Evolutionary conservation across 139 green algal species (phyloP).

Genomic region (Tetratostichococcus sp.): DNA sequence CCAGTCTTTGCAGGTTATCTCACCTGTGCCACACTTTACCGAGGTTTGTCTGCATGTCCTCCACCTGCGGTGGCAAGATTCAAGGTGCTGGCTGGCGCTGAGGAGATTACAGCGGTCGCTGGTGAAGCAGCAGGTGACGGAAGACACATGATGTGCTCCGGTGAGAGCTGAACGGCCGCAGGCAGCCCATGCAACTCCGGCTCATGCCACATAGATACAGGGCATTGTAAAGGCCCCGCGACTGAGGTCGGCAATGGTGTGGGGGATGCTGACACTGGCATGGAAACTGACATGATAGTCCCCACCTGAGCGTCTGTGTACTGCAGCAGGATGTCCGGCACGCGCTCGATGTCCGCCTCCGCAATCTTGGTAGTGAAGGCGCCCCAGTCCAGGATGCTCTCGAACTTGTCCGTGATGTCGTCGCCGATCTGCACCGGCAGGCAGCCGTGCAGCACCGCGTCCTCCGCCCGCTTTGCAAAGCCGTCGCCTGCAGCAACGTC

Average conservation of each 20-base stretch:
- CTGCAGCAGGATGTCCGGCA: constrained; percentile 42
- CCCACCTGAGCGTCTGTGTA: constrained; percentile 21
- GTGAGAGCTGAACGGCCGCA: no score
- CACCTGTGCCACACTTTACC: neutral
- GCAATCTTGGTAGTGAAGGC: constrained; percentile 22
- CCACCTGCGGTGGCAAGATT: neutral
- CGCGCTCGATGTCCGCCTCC: constrained; percentile 22
- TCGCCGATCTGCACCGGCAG: constrained; percentile 60
- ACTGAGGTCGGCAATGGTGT: no score
- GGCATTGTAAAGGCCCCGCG: no score
- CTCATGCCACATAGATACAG: no score
- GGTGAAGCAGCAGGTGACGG: no score
- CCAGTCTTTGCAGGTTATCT: neutral
- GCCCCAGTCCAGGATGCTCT: constrained; percentile 19
- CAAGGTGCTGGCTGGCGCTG: no score
- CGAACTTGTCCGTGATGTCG: constrained; percentile 25
- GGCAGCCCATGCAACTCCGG: no score
- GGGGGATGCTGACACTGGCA: no score
- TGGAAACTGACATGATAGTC: no score
- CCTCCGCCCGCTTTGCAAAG: constrained; percentile 50
- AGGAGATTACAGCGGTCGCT: no score
- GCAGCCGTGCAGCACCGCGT: constrained; percentile 67
- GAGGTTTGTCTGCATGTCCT: neutral
- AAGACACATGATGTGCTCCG: no score
- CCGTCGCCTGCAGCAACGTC: constrained; percentile 37